A percentile compares a stretch with the other conserved stretches of the same genome.
phyloP scores from a whole-genome alignment of 2,329 filamentous ascomycete genomes.

The Ceratocystis smalleyi region DNA sequence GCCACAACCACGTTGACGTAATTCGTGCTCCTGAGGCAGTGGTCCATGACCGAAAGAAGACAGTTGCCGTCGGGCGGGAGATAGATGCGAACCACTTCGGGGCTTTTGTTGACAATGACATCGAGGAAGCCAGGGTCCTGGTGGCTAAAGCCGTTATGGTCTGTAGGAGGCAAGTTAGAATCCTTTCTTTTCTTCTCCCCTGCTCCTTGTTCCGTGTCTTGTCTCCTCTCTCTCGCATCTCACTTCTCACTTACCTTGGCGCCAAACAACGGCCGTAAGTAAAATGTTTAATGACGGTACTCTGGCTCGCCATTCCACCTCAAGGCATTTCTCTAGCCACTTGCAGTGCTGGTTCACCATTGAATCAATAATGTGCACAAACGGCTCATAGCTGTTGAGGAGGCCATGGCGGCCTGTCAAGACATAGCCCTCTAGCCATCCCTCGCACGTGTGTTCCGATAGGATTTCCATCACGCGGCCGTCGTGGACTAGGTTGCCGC shows the following conservation, averaged over 20 bases:
- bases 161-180: slow-evolving; percentile 22
- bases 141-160: slow-evolving; percentile 73
- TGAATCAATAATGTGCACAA: slow-evolving; percentile 68
- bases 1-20: slow-evolving; percentile 71
- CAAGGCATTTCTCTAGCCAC: slow-evolving; percentile 69
- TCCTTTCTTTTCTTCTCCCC: background rate
- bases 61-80: slow-evolving; percentile 68
- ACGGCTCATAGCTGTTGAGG: slow-evolving; percentile 69
- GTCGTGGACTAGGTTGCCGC: slow-evolving; percentile 52
- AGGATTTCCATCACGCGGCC: slow-evolving; percentile 73
- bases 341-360: slow-evolving; percentile 83
- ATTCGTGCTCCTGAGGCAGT: slow-evolving; percentile 57
- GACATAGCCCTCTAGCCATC: slow-evolving; percentile 67
- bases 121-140: slow-evolving; percentile 70
- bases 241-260: slow-evolving; percentile 32
- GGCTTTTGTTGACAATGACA: slow-evolving; percentile 64
- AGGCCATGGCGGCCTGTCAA: slow-evolving; percentile 60
- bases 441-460: slow-evolving; percentile 66
- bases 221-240: too few species aligned
- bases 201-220: too few species aligned
- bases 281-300: slow-evolving; percentile 66
- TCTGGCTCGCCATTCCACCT: slow-evolving; percentile 61
- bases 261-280: slow-evolving; percentile 63
- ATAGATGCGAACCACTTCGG: slow-evolving; percentile 67
- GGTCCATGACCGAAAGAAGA: slow-evolving; percentile 58